phyloP scores from a whole-genome alignment of 805 yeast genomes.

The Saturnispora hagleri region DNA sequence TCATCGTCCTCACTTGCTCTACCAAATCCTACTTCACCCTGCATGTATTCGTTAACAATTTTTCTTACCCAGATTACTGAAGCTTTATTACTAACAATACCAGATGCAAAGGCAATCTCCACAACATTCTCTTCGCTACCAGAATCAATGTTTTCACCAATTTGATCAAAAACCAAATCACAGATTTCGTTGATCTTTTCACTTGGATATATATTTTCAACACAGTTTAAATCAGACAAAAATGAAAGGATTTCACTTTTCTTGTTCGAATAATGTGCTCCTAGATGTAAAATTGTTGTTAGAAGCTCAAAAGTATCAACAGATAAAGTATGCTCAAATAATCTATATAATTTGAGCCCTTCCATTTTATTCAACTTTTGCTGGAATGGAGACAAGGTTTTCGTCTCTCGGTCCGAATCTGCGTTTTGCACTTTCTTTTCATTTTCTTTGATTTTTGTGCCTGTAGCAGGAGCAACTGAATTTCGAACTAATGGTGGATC shows the following conservation, averaged over 20 bases:
- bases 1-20: not conserved
- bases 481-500: not conserved
- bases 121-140: slow-evolving; percentile 9
- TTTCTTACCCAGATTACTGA: slow-evolving; percentile 5
- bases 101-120: slow-evolving; percentile 7
- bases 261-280: slow-evolving; percentile 13
- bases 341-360: slow-evolving; percentile 3
- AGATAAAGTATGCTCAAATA: slow-evolving; percentile 6
- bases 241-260: slow-evolving; percentile 17
- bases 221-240: slow-evolving; percentile 17
- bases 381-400: not conserved
- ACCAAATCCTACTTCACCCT: slow-evolving; percentile 33
- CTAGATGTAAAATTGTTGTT: slow-evolving; percentile 16
- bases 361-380: slow-evolving; percentile 1
- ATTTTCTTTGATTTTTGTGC: not conserved
- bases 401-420: not conserved
- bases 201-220: slow-evolving; percentile 13
- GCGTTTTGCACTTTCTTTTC: not conserved
- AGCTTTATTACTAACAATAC: slow-evolving; percentile 2
- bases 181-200: slow-evolving; percentile 11
- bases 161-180: slow-evolving; percentile 16
- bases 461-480: not conserved
- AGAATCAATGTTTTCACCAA: slow-evolving; percentile 4
- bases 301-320: slow-evolving; percentile 12
- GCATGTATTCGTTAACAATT: slow-evolving; percentile 9